Evolutionary conservation across 345 rosid genomes (phyloP), one percentile per base, ranked within the genome.

Genomic region (Euphorbia peplus): DNA sequence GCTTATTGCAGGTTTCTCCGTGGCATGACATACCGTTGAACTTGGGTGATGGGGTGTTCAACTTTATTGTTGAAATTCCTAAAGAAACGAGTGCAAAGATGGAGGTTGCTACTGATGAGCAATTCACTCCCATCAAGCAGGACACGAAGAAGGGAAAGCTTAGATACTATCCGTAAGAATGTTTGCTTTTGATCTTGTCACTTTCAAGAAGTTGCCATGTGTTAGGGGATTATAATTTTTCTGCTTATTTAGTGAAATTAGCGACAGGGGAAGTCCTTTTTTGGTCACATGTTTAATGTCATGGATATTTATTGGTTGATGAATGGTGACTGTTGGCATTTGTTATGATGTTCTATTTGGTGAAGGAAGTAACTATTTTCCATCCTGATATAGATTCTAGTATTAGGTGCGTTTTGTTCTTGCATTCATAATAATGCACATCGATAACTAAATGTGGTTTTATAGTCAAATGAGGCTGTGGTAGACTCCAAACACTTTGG

Each of bases 81-180:
- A 92, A 86, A 80, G 98, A 88, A 69, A 81, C 98, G 14, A 92
- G 91, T 73, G 97, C 97, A 0, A 95, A 95, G 80, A 95, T 95
- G 98, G 99, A 95, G 87, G 83, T 90, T 83, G 98, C 98, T 64
- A 95, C 97, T 19, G 96, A 90, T 55, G 98, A 95, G 81, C 78
- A 71, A 19, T 87, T 72, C 86, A 95, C 98, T 75, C 98, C 96
- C 32, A 95, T 91, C 74, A 91, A 91, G 84, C 97, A 91, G 78
- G 97, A 89, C 58, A 89, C 90, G 0, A 86, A 89, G 74, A 83
- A 86, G 80, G 95, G 95, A 14, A 89, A 89, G 48, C 86, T 83
- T 58, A 73, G 91, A 79, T 89, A 83, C 44, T 89, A 86, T 30
- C 90, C 91, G 95, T 86, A 76, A 76, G 95, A 76, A 64, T 57